These are phyloP conservation scores for Colletotrichum abscissum DNA, from an alignment of 2,329 filamentous ascomycete genomes.

Conservation along the genomic window DNA sequence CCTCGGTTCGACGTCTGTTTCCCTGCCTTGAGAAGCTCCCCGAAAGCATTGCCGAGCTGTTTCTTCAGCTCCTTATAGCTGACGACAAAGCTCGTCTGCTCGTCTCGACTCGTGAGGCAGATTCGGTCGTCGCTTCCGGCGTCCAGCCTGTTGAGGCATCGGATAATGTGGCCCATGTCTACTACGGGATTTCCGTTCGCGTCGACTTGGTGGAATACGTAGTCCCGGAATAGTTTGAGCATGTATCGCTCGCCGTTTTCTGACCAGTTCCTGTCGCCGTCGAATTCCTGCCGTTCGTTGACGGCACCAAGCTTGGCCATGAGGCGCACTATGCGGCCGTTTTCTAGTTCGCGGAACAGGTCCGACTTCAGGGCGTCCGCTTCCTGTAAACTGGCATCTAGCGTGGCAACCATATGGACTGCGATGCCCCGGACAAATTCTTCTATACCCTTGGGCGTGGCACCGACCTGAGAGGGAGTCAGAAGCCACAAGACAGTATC, in stretches of 20 bases:
- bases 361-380: slow-evolving; percentile 80
- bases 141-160: slow-evolving; percentile 91
- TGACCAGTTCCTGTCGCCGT: slow-evolving; percentile 83
- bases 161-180: slow-evolving; percentile 88
- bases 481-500: slow-evolving; percentile 87
- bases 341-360: slow-evolving; percentile 86
- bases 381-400: slow-evolving; percentile 83
- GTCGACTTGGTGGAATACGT: slow-evolving; percentile 97
- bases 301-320: slow-evolving; percentile 86
- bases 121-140: slow-evolving; percentile 89
- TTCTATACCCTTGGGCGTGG: slow-evolving; percentile 78
- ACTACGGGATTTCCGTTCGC: slow-evolving; percentile 83
- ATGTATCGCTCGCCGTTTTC: slow-evolving; percentile 94
- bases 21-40: slow-evolving; percentile 64
- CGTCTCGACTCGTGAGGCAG: slow-evolving; percentile 86
- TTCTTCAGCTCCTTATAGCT: slow-evolving; percentile 90
- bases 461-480: slow-evolving; percentile 66
- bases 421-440: slow-evolving; percentile 84
- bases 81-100: slow-evolving; percentile 88
- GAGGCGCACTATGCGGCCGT: slow-evolving; percentile 84
- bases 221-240: slow-evolving; percentile 95
- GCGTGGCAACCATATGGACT: slow-evolving; percentile 77
- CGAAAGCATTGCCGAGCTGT: slow-evolving; percentile 67
- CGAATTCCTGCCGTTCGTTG: slow-evolving; percentile 89
- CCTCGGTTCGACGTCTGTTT: slow-evolving; percentile 46